Evolutionary conservation across 2,329 filamentous ascomycete genomes (phyloP), one percentile per base, ranked within the genome.

Genomic region (Paraphaeosphaeria minitans): DNA sequence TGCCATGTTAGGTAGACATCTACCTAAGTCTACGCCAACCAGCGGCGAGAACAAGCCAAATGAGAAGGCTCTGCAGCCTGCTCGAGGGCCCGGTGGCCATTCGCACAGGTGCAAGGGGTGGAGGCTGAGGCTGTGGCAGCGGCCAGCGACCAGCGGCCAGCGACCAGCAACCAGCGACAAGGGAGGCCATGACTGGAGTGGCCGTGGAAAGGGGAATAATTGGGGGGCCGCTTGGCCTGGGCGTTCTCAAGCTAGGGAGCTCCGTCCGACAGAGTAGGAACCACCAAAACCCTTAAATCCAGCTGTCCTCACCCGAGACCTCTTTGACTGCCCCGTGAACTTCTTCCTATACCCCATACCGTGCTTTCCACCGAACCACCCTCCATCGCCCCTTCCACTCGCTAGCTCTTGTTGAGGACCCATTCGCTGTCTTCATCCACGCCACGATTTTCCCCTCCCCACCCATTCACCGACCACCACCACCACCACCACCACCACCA

Each of bases 31-130:
- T n/a, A 66, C 65, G 57, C 62, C 55, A 58, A 57, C 57, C 27
- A 50, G 53, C 49, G 51, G 58, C 59, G 57, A 59, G 39, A 43
- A 37, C 39, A 53, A 53, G 60, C 66, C 45, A 61, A 67, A 70
- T 70, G 66, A 71, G 66, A 60, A 69, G 53, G 58, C 63, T 64
- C 63, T 57, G n/a, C n/a, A n/a, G n/a, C n/a, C n/a, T n/a, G 65
- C 60, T 61, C 64, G 55, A 53, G 51, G 22, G 21, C 51, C 55
- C 35, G 27, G 56, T 41, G 33, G 35, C 39, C 16, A 55, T 46
- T 19, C 37, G 29, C 19, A 49, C 55, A 42, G 35, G 55, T 58
- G 61, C 66, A 66, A 69, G 67, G 71, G 66, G 61, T 55, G 51
- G 60, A 60, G 55, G 58, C 55, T 57, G 56, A 48, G 59, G 37